phyloP scores from a whole-genome alignment of 2,329 filamentous ascomycete species.

The Sarocladiaceae sp. region DNA sequence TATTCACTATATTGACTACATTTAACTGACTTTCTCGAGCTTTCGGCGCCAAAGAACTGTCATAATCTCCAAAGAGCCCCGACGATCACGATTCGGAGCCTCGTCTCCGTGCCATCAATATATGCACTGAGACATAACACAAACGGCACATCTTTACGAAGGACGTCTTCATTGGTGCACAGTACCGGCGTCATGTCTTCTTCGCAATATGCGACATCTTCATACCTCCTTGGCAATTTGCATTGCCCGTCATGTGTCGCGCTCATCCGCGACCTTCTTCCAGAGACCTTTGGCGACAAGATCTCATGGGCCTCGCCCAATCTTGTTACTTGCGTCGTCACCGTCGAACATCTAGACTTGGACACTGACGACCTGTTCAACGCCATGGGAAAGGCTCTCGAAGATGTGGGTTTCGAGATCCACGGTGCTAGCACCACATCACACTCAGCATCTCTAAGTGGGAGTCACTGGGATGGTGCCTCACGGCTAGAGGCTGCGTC shows the following conservation, averaged over 20 bases:
- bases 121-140: conserved; percentile 5
- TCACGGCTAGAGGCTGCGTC: not conserved
- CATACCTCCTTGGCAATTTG: conserved; percentile 65
- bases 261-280: conserved; percentile 55
- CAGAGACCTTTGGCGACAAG: conserved; percentile 36
- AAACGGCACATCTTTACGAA: not conserved
- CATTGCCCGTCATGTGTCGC: conserved; percentile 71
- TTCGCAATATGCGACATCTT: conserved; percentile 35
- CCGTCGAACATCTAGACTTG: conserved; percentile 45
- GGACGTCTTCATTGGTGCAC: not conserved
- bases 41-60: conserved; percentile 15
- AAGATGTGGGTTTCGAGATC: conserved; percentile 54
- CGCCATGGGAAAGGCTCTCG: conserved; percentile 39
- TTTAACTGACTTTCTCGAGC: no score
- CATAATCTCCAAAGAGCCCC: conserved; percentile 14
- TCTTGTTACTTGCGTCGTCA: conserved; percentile 64
- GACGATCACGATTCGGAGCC: not conserved
- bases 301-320: conserved; percentile 60
- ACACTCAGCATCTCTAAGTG: conserved; percentile 19
- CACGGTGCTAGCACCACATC: conserved; percentile 38
- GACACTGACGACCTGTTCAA: conserved; percentile 33
- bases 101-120: conserved; percentile 1
- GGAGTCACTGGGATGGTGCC: conserved; percentile 17
- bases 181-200: not conserved
- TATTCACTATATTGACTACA: no score